Percentiles rank a stretch among this genome's conserved stretches.
Conservation (phyloP, 768 basidiomycete species). For the Lanmaoa pseudosensibilis region DNA sequence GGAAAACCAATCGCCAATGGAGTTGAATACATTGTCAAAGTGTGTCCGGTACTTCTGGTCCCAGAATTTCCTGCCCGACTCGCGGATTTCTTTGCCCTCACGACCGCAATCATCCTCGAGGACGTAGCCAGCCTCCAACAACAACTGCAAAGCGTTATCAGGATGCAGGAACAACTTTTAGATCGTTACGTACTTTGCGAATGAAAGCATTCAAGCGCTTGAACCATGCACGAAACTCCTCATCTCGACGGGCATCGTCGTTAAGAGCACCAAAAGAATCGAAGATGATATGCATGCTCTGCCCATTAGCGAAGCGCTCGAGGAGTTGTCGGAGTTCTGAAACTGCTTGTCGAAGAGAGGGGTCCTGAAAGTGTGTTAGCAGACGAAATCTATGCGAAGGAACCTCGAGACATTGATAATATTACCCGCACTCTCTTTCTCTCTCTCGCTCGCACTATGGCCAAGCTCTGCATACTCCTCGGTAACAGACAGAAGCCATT, state of each 20-base stretch:
- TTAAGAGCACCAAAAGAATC: conserved; percentile 71
- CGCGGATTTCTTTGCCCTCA: conserved; percentile 62
- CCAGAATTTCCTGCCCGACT: conserved; percentile 77
- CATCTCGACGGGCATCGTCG: conserved; percentile 72
- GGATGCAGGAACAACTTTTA: not conserved
- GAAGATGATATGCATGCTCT: conserved; percentile 64
- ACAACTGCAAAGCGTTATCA: conserved; percentile 39
- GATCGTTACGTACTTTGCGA: conserved; percentile 50
- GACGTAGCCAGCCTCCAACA: conserved; percentile 83
- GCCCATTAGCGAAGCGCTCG: conserved; percentile 85
- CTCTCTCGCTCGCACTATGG: conserved; percentile 37
- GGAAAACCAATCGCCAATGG: conserved; percentile 74
- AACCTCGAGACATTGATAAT: conserved; percentile 14
- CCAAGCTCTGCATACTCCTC: conserved; percentile 64
- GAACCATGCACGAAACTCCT: conserved; percentile 77
- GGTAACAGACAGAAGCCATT: conserved; percentile 67
- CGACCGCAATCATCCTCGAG: conserved; percentile 73
- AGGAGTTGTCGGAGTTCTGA: conserved; percentile 75
- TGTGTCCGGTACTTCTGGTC: conserved; percentile 70
- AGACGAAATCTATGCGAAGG: conserved; percentile 12
- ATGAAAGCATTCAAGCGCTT: conserved; percentile 56
- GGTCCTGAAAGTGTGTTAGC: conserved; percentile 41
- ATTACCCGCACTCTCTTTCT: conserved; percentile 25
- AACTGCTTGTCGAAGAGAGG: conserved; percentile 54
- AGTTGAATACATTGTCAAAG: conserved; percentile 77